Evolutionary conservation across 148 eudicot genomes (phyloP).

Genomic region (Pouteria glomerata): DNA sequence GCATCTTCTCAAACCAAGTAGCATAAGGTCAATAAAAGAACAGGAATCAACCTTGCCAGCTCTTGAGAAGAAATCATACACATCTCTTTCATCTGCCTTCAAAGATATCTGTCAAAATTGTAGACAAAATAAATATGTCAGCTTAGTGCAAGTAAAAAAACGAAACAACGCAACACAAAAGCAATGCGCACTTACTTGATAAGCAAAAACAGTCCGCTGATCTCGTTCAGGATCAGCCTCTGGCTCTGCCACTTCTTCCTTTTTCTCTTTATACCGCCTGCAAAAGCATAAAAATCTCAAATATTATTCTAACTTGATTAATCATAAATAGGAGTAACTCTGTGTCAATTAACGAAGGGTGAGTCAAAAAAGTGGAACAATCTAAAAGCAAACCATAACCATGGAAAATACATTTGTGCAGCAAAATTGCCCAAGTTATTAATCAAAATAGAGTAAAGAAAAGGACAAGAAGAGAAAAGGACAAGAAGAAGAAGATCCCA

Average conservation of each 20-base stretch:
- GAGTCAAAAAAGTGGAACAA: neutral
- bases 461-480: neutral
- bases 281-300: constrained; percentile 14
- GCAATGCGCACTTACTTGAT: constrained; percentile 51
- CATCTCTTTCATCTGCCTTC: constrained; percentile 89
- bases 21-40: neutral
- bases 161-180: constrained; percentile 7
- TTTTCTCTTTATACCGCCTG: constrained; percentile 74
- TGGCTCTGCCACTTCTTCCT: constrained; percentile 55
- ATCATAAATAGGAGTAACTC: neutral
- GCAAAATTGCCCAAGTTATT: neutral
- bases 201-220: constrained; percentile 92
- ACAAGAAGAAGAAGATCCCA: neutral
- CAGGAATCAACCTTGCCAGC: constrained; percentile 69
- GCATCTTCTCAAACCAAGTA: neutral
- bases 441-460: constrained; percentile 1
- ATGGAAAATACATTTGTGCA: neutral
- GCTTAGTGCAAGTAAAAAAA: neutral
- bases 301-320: constrained; percentile 9
- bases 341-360: neutral
- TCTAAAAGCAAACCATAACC: neutral
- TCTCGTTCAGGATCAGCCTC: constrained; percentile 91
- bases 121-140: constrained; percentile 3
- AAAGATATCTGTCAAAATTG: constrained; percentile 52
- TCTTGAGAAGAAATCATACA: constrained; percentile 82